These are phyloP conservation scores for Solanum chacoense DNA, from an alignment of 305 asterid genomes.

Conservation along the genomic window DNA sequence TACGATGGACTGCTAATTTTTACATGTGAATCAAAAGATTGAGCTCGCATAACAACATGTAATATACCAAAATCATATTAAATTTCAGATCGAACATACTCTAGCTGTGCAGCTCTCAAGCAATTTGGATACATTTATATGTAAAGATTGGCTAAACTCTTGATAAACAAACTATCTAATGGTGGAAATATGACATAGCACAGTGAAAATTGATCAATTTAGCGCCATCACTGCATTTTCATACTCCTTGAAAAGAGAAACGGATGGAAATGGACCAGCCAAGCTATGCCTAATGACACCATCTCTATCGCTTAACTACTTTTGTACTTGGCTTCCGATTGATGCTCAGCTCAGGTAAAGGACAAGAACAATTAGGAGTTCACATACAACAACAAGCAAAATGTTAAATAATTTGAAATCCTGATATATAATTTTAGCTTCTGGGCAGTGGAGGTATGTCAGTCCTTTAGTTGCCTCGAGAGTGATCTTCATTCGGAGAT, in stretches of 20 bases:
- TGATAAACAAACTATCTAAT: not conserved
- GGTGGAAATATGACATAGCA: not conserved
- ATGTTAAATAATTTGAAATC: no score
- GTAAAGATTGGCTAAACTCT: not conserved
- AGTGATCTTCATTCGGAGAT: slow-evolving; percentile 12
- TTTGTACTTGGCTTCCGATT: no score
- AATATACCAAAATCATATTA: not conserved
- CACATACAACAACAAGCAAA: no score
- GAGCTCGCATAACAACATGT: not conserved
- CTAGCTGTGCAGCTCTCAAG: not conserved
- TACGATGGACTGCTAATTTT: not conserved
- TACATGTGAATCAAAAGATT: not conserved
- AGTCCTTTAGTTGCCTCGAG: slow-evolving; percentile 13
- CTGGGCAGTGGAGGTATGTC: not conserved
- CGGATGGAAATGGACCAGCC: slow-evolving; percentile 69
- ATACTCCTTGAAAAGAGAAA: slow-evolving; percentile 79
- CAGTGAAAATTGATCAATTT: not conserved
- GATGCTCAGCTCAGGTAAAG: no score
- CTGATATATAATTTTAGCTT: no score
- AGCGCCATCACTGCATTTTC: slow-evolving; percentile 96
- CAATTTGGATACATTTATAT: not conserved
- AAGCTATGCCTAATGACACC: slow-evolving; percentile 48
- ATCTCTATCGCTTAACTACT: not conserved
- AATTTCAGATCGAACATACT: not conserved
- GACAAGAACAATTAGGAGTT: no score